Base-by-base conservation (phyloP, 2,329 filamentous ascomycete genomes). In the Coniochaeta sp. region DNA sequence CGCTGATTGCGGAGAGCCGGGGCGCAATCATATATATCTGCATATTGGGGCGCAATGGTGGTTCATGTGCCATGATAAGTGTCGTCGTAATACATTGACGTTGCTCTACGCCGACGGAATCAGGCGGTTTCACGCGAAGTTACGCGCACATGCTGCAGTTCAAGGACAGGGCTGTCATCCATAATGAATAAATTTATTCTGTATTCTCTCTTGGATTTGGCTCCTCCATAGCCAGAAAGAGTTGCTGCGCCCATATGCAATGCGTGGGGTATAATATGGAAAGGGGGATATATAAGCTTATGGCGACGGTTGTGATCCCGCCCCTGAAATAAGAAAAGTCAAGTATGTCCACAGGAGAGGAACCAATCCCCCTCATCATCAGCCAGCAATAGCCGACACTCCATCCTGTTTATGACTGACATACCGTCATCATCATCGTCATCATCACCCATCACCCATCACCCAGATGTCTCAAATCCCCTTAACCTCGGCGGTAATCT, bases 401-500 rank as follows among this genome's bases (percentile, higher is more conserved):
- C 12, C 34, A 12, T 36, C 7, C 34, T 36, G 34, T 12, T 36
- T 12, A 12, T 36, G 5, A 36, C 14, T 8, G 17, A 42, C 16
- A n/a, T 19, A 42, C 8, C 38, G 10, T n/a, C n/a, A n/a, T n/a
- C 17, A n/a, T 40, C 36, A 40, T 40, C 36, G 19, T 42, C 38
- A 12, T 19, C 38, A 42, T 19, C 17, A 42, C 38, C 17, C 38
- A 10, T n/a, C 17, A 4, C 3, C 4, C 17, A 4, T 7, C 4
- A n/a, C 38, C 38, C 5, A 42, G 7, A 6, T 17, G 10, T 30
- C n/a, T 22, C 22, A 52, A 12, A 26, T 52, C 24, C 47, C 65
- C 58, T 65, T 60, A 65, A 84, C 73, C 67, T 97, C 93, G 55
- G 82, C 81, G 44, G 88, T 83, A 65, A 98, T 85, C 77, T 98